These are phyloP conservation scores for Discostella stelligera DNA, from an alignment of 352 stramenopile species.

Conservation along the genomic window DNA sequence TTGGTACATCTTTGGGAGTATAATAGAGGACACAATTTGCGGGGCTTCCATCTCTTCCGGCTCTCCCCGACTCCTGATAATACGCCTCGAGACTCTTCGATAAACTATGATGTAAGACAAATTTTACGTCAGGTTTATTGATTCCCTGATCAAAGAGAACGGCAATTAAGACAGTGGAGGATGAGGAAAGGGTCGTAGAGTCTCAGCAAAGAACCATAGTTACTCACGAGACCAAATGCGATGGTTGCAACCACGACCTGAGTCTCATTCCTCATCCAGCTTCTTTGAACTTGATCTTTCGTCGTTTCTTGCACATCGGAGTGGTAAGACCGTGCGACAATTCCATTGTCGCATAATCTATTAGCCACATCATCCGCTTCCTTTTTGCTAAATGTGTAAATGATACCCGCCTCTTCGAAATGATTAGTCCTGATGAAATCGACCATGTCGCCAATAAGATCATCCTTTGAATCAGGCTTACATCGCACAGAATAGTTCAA, in stretches of 20 bases:
- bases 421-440: slow-evolving; percentile 83
- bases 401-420: slow-evolving; percentile 83
- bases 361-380: slow-evolving; percentile 88
- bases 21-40: slow-evolving; percentile 86
- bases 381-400: slow-evolving; percentile 90
- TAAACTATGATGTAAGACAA: slow-evolving; percentile 87
- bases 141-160: slow-evolving; percentile 29
- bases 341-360: slow-evolving; percentile 81
- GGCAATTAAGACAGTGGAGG: slow-evolving; percentile 3
- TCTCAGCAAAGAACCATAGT: too few species aligned
- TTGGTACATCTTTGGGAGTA: slow-evolving; percentile 74
- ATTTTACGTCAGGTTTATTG: slow-evolving; percentile 77
- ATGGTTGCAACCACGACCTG: slow-evolving; percentile 92
- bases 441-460: slow-evolving; percentile 80
- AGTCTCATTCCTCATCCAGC: slow-evolving; percentile 80
- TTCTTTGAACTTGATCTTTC: slow-evolving; percentile 74
- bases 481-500: slow-evolving; percentile 86
- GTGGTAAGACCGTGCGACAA: slow-evolving; percentile 89
- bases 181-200: too few species aligned
- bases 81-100: slow-evolving; percentile 87
- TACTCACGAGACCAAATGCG: slow-evolving; percentile 86
- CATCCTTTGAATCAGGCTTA: slow-evolving; percentile 61
- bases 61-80: slow-evolving; percentile 90
- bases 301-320: slow-evolving; percentile 65
- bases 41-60: slow-evolving; percentile 88